Base-by-base conservation (phyloP, 129 eudicot genomes). In the Escallonia rubra region DNA sequence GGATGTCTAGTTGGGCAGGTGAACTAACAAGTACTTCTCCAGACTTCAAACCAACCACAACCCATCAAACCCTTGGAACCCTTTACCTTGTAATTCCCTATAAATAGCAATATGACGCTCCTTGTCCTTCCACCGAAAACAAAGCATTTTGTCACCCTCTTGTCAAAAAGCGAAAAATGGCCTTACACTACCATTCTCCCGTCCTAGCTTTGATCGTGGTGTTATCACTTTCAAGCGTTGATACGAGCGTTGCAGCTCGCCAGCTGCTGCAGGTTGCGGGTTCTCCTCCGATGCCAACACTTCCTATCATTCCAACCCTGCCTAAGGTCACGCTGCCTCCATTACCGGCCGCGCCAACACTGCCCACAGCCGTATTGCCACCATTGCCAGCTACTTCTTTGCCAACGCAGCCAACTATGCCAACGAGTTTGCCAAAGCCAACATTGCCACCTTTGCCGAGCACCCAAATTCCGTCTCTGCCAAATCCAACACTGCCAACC, bases 401-500 rank as follows among this genome's bases (percentile, higher is more conserved):
- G 34, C 64, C 64, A 8, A 65, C 76, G 5, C 7, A 57, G 50
- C 77, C 77, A 10, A 47, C 58, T 46, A 49, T 51, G 10, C 75
- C 74, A 10, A 7, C 74, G 9, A 23, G 34, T 16, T 15, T 59
- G 34, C 61, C 74, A 39, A 60, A 40, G 1, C 3, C 34, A 7
- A 41, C 80, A 13, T 2, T 53, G 41, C 76, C 69, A 2, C 69
- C 63, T 4, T 6, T 72, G 57, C 76, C 76, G 5, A 43, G 63
- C 2, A 49, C 44, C 15, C 41, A 54, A 14, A 39, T 61, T 34
- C 75, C 75, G 5, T 55, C 75, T 4, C 3, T 65, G 34, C 66
- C 78, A 5, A 16, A 47, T 10, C 9, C 38, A 10, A 41, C 76
- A 45, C 2, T 57, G 42, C 59, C 59, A 12, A 54, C 59, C 5